These are phyloP conservation scores for Pichia sporocuriosa DNA, from an alignment of 805 yeast species.

Conservation along the genomic window DNA sequence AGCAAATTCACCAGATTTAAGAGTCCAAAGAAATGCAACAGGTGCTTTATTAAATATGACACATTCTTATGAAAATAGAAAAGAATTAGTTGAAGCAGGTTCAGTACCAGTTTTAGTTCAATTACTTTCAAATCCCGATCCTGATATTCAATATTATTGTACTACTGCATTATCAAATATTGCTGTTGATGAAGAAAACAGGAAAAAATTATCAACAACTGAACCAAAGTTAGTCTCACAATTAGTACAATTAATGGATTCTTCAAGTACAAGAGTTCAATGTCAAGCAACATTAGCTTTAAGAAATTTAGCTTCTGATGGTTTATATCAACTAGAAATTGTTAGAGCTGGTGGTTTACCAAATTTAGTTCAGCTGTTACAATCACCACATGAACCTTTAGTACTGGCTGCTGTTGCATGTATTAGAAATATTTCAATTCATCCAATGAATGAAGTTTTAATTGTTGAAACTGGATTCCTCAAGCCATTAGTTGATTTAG, in stretches of 20 bases:
- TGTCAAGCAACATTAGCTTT: constrained; percentile 97
- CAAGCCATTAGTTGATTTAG: constrained; percentile 78
- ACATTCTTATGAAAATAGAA: constrained; percentile 92
- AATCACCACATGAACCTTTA: constrained; percentile 84
- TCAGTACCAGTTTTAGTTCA: constrained; percentile 95
- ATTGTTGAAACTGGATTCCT: constrained; percentile 96
- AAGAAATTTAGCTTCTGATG: constrained; percentile 93
- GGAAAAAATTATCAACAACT: constrained; percentile 81
- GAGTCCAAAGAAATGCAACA: constrained; percentile 98
- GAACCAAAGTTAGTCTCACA: constrained; percentile 89
- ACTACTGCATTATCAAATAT: constrained; percentile 95
- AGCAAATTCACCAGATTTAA: constrained; percentile 87
- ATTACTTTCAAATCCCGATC: constrained; percentile 75
- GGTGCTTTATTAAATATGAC: constrained; percentile 98
- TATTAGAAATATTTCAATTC: constrained; percentile 93
- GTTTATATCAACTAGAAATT: constrained; percentile 90
- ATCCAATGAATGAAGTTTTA: constrained; percentile 90
- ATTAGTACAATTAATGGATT: constrained; percentile 85
- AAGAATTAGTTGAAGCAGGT: constrained; percentile 94
- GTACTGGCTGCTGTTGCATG: constrained; percentile 97
- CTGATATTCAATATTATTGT: constrained; percentile 97
- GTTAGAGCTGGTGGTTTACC: constrained; percentile 95
- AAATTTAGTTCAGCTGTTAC: constrained; percentile 81
- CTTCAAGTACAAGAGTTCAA: constrained; percentile 89
- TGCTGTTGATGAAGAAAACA: constrained; percentile 91